phyloP scores from a whole-genome alignment of 1,139 yeast species.

The Candida glucosophila region DNA sequence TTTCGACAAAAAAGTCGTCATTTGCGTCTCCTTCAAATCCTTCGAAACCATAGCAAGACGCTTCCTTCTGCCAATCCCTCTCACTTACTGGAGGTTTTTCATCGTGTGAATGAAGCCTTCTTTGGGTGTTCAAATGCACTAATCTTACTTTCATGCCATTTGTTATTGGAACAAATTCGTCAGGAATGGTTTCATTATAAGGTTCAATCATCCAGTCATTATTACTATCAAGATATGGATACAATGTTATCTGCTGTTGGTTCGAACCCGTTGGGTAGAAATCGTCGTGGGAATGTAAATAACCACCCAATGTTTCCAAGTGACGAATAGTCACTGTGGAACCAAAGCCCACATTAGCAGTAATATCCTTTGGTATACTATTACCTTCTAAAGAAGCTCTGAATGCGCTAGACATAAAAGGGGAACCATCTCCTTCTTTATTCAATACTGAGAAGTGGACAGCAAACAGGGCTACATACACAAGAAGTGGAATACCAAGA shows the following conservation, averaged over 20 bases:
- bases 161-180: conserved; percentile 52
- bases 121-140: conserved; percentile 55
- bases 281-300: conserved; percentile 86
- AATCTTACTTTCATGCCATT: conserved; percentile 80
- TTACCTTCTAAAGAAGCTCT: conserved; percentile 70
- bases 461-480: conserved; percentile 69
- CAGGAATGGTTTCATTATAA: conserved; percentile 45
- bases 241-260: conserved; percentile 90
- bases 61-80: conserved; percentile 96
- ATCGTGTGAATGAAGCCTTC: conserved; percentile 94
- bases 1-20: conserved; percentile 89
- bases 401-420: conserved; percentile 86
- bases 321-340: conserved; percentile 78
- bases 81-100: conserved; percentile 89
- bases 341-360: conserved; percentile 83
- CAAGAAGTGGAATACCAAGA: conserved; percentile 57
- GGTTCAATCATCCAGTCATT: conserved; percentile 80
- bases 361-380: conserved; percentile 55
- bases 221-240: conserved; percentile 86
- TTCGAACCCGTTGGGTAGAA: conserved; percentile 86
- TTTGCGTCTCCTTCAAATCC: conserved; percentile 94
- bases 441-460: conserved; percentile 67
- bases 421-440: conserved; percentile 80
- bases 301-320: conserved; percentile 83
- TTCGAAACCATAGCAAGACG: conserved; percentile 80